phyloP scores from a whole-genome alignment of 805 yeast species.

The Hermanozyma aechmeae region DNA sequence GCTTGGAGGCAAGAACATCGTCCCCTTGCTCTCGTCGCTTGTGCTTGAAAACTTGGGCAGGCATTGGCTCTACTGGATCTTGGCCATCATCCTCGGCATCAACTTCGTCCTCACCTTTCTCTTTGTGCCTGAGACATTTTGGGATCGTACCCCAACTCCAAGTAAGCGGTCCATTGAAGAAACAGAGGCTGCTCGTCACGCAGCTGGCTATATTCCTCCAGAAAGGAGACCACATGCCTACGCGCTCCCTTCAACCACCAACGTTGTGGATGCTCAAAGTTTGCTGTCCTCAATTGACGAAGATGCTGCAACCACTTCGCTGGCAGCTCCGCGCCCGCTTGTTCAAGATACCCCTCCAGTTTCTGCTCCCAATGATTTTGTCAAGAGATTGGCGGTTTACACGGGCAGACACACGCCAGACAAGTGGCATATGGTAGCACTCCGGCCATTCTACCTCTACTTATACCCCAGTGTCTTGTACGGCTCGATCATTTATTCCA shows the following conservation, averaged over 20 bases:
- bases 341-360: too few species aligned
- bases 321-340: too few species aligned
- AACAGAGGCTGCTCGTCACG: conserved; percentile 36
- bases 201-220: conserved; percentile 14
- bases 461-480: conserved; percentile 44
- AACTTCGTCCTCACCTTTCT: conserved; percentile 36
- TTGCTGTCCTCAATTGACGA: conserved; percentile 8
- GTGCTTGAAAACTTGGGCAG: conserved; percentile 40
- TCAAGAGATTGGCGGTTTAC: conserved; percentile 28
- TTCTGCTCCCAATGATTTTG: conserved; percentile 11
- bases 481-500: conserved; percentile 42
- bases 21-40: conserved; percentile 48
- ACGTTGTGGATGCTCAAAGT: conserved; percentile 7
- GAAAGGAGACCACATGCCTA: conserved; percentile 20
- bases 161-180: conserved; percentile 39
- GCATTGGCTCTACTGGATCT: conserved; percentile 56
- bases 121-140: conserved; percentile 58
- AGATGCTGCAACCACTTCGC: conserved; percentile 1
- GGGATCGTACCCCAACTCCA: conserved; percentile 47
- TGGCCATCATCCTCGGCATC: conserved; percentile 42
- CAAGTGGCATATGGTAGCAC: conserved; percentile 45
- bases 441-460: conserved; percentile 44
- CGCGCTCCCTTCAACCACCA: conserved; percentile 12
- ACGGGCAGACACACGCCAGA: conserved; percentile 43
- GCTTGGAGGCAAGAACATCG: conserved; percentile 53